Percentiles rank a stretch among this genome's conserved stretches.
These are phyloP conservation scores for Suillus tomentosus DNA, from an alignment of 768 basidiomycete species.

Conservation along the genomic window DNA sequence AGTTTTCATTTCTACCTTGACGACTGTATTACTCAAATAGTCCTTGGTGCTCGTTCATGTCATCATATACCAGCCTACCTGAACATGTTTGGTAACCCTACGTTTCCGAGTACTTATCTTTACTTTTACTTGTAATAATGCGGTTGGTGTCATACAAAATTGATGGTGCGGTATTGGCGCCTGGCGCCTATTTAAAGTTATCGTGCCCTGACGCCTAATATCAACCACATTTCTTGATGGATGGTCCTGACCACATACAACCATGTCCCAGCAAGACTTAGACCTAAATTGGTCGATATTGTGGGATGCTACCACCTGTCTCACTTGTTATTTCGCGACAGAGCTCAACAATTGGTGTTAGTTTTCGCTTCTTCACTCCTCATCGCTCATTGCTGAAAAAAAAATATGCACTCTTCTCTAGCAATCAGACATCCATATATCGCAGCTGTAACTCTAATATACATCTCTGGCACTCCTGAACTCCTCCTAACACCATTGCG, in stretches of 20 bases:
- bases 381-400: neutral
- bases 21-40: neutral
- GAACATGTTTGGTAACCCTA: neutral
- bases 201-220: neutral
- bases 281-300: neutral
- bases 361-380: neutral
- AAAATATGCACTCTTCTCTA: neutral
- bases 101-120: neutral
- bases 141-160: neutral
- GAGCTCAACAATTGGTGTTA: slow-evolving; percentile 7
- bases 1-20: neutral
- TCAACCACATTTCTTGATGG: neutral
- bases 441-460: neutral
- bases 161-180: neutral
- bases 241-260: neutral
- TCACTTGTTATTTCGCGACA: neutral
- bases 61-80: neutral
- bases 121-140: neutral
- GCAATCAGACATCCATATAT: slow-evolving; percentile 11
- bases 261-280: neutral
- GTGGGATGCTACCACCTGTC: neutral
- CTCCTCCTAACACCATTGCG: slow-evolving; percentile 6
- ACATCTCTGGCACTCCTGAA: neutral
- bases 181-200: neutral
- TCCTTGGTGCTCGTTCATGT: neutral